Base-by-base conservation (phyloP, 1,139 yeast species). In the Yamadazyma atlantica region DNA sequence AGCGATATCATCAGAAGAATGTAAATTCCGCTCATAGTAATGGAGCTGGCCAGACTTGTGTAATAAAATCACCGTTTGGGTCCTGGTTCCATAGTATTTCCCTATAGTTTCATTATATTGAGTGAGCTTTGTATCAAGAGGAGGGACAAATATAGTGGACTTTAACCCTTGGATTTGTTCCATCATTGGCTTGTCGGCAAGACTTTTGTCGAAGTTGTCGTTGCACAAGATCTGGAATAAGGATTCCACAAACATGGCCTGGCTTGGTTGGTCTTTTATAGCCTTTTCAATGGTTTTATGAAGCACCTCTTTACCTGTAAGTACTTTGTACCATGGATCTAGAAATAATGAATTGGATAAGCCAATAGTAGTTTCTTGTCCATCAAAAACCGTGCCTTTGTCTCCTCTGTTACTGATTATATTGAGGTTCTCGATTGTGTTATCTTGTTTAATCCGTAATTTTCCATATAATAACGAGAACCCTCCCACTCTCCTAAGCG, bases 71-170 rank as follows among this genome's bases (percentile, higher is more conserved):
- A 89, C 76, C 0, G 96, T 88, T 54, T 89, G 96, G 0, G 97
- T 87, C 38, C 97, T 65, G 0, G 98, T 92, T 0, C 97, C 97
- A 52, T 90, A 92, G 50, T 69, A 79, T 19, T 64, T 60, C 0
- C 86, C 85, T 18, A 55, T 47, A 2, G 58, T 53, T 4, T 32
- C 21, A 27, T 38, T 38, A 29, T 46, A 38, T 15, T 42, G 48
- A 24, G 45, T 30, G 8, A 35, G 33, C 9, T 42, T 45, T 4
- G 67, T 56, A 23, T 58, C 53, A 29, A 78, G 43, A 0, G 89
- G 85, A 1, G 96, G 96, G 9, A 88, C 77, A 52, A 80, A 87
- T 3, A 90, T 78, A 4, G 88, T 78, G 27, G 75, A 66, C 34
- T 73, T 73, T 34, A 88, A 64, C 40, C 73, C 75, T 4, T 60